These are phyloP conservation scores for Leccinum pellstonianum DNA, from an alignment of 768 basidiomycete species.

Conservation along the genomic window DNA sequence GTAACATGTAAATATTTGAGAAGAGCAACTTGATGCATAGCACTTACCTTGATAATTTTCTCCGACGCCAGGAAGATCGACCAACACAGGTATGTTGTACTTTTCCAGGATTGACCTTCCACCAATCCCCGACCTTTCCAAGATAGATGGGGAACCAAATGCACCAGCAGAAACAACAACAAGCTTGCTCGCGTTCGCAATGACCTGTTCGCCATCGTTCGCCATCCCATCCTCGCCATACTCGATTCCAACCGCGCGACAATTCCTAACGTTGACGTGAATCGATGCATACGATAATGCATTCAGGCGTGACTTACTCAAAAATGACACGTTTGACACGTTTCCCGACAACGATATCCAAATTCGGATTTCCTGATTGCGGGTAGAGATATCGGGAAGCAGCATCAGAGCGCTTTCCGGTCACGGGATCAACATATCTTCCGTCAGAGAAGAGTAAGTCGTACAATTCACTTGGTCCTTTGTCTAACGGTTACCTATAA, in stretches of 20 bases:
- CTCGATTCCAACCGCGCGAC: conserved; percentile 37
- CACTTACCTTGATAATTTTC: conserved; percentile 40
- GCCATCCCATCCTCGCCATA: conserved; percentile 20
- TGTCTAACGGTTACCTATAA: conserved; percentile 15
- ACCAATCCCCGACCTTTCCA: conserved; percentile 71
- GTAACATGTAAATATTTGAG: background rate
- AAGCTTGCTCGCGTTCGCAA: conserved; percentile 33
- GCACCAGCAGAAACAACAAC: conserved; percentile 52
- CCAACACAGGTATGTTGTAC: conserved; percentile 41
- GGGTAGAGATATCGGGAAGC: conserved; percentile 37
- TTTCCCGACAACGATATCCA: conserved; percentile 31
- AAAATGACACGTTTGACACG: background rate
- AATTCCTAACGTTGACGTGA: conserved; percentile 22
- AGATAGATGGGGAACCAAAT: conserved; percentile 54
- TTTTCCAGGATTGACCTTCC: conserved; percentile 44
- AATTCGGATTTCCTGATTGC: conserved; percentile 26
- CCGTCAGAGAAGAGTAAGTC: background rate
- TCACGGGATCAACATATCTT: conserved; percentile 53
- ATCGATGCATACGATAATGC: background rate
- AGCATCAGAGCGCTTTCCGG: conserved; percentile 29
- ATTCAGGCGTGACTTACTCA: background rate
- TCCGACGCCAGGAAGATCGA: background rate
- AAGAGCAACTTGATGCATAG: background rate
- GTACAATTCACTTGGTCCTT: background rate
- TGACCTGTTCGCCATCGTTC: background rate